phyloP scores from a whole-genome alignment of 345 rosid genomes.

The Melaleuca alternifolia region DNA sequence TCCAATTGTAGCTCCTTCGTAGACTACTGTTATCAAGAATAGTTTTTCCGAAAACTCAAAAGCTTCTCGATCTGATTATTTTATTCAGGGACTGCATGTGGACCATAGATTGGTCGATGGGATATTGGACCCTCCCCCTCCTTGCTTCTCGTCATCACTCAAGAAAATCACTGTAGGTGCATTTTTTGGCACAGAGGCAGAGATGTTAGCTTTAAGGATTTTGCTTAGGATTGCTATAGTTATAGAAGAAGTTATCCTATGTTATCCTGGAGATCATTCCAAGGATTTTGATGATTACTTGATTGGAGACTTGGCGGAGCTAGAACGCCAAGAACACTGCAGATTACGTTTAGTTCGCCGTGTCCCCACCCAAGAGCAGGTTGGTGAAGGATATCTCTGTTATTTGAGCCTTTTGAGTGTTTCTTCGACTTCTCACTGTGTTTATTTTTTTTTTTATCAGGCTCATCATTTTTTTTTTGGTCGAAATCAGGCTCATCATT shows the following conservation, averaged over 20 bases:
- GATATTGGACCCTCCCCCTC: not conserved
- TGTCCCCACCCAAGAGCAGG: not conserved
- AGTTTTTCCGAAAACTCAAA: not conserved
- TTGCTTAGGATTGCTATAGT: not conserved
- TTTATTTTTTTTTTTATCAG: not conserved
- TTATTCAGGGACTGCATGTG: not conserved
- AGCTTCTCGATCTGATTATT: not conserved
- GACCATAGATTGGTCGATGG: not conserved
- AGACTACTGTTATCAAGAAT: not conserved
- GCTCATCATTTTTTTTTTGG: too few relatives aligned
- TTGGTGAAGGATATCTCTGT: not conserved
- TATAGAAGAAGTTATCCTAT: not conserved
- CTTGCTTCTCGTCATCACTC: not conserved
- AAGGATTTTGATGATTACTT: not conserved
- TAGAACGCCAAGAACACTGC: not conserved
- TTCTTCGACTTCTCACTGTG: not conserved
- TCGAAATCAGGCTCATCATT: not conserved
- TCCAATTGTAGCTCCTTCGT: too few relatives aligned
- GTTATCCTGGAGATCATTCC: not conserved
- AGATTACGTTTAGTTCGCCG: not conserved
- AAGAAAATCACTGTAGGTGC: not conserved
- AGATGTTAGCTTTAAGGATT: not conserved
- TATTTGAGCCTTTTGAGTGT: not conserved
- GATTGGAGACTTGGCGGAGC: not conserved
- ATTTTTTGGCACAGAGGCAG: not conserved